Evolutionary conservation across 2,329 filamentous ascomycete species (phyloP).

Genomic region (Ophiostoma fasciatum): DNA sequence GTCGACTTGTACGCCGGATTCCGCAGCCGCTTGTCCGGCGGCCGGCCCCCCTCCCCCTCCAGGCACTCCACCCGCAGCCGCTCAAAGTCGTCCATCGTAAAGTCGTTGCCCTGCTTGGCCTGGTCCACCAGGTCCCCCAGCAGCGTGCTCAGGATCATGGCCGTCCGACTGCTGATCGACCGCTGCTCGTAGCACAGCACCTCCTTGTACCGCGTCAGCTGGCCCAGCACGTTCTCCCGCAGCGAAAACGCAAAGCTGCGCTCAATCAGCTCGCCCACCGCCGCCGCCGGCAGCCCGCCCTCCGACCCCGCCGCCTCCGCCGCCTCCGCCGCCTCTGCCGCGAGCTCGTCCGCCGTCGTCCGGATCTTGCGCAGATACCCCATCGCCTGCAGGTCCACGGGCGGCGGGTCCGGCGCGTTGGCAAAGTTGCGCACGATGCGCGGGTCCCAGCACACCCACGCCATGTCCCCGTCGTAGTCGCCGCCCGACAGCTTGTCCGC

Average conservation of each 20-base stretch:
- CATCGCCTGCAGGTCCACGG: constrained; percentile 28
- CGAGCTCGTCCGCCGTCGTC: constrained; percentile 30
- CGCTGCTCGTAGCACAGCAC: constrained; percentile 44
- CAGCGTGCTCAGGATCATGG: constrained; percentile 34
- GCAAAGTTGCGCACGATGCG: constrained; percentile 49
- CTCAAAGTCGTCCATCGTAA: constrained; percentile 27
- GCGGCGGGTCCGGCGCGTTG: constrained; percentile 37
- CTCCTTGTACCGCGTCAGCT: constrained; percentile 50
- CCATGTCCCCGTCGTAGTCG: constrained; percentile 68
- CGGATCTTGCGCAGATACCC: constrained; percentile 36
- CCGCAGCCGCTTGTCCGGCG: constrained; percentile 12
- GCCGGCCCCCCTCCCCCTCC: constrained; percentile 8
- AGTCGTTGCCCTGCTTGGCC: constrained; percentile 37
- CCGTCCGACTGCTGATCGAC: constrained; percentile 28
- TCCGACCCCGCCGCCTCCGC: constrained; percentile 23
- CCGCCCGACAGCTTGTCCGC: constrained; percentile 62
- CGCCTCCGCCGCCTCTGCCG: constrained; percentile 23
- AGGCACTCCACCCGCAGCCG: constrained; percentile 16
- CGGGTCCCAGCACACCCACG: constrained; percentile 64
- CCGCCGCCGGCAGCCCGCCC: neutral
- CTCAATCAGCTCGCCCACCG: constrained; percentile 31
- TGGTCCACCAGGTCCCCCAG: constrained; percentile 42
- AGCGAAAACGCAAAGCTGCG: constrained; percentile 44
- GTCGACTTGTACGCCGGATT: constrained; percentile 31
- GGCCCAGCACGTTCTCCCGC: constrained; percentile 42